Evolutionary conservation across 768 basidiomycete species (phyloP), one percentile per base, ranked within the genome.

Genomic region (Lentinus brumalis): DNA sequence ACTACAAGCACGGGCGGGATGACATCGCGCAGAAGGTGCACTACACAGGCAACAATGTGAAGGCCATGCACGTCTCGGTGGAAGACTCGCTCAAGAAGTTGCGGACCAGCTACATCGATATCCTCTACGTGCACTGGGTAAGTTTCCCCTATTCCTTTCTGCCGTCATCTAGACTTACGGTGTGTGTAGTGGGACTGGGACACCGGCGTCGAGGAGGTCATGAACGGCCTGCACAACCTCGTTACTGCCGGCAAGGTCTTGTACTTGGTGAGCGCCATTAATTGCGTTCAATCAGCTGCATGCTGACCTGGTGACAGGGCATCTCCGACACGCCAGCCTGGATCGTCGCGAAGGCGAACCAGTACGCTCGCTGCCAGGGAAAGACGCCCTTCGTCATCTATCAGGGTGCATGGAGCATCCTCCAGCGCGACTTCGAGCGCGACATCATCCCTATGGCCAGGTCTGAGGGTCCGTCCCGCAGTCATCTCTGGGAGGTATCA

Each of bases 191-290:
- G 83, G 83, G 84, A 86, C 66, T 84, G 74, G 61, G 70, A 75
- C 14, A 83, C 82, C 10, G 74, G 75, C 15, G 74, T 87, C 50
- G 79, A 82, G 66, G 85, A 88, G 69, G 71, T 86, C 44, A 84
- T 87, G 83, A 76, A 78, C 42, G 70, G 75, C 8, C 72, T 87
- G 7, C 81, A 87, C 62, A 71, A 76, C 18, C 76, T 87, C 38
- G 81, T 87, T 39, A 70, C 68, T 8, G 66, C 75, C 35, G 80
- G 84, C 16, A 84, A 86, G 63, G 82, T 85, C 4, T 65, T 74
- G 18, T 71, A 74, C 32, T 65, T 74, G 7, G 70, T 73, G 38
- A 35, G 35, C 7, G 67, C 47, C 9, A 26, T 35, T 4, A 16
- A 16, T 26, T 11, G 5, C 21, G 21, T 26, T 26, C 2, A 26